Evolutionary conservation across 2,329 filamentous ascomycete species (phyloP).

Genomic region (Diaporthe helianthi): DNA sequence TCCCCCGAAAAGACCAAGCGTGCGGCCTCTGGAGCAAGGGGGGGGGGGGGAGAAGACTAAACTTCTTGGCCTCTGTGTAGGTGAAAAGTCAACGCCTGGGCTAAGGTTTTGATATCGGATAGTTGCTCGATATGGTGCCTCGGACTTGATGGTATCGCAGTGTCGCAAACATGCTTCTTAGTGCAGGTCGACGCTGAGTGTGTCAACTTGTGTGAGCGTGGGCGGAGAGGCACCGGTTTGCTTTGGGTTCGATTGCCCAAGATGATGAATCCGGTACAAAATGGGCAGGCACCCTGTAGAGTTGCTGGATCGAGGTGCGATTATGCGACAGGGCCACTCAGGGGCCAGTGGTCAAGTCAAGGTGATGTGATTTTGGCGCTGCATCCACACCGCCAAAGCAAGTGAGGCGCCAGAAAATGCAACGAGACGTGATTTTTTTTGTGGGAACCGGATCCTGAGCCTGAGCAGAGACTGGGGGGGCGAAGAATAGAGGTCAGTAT

Average conservation of each 20-base stretch:
- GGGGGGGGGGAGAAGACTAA: neutral
- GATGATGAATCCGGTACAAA: neutral
- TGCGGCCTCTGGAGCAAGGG: neutral
- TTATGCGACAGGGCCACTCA: conserved; percentile 15
- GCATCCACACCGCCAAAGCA: conserved; percentile 33
- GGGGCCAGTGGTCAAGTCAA: conserved; percentile 10
- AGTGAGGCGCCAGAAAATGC: conserved; percentile 11
- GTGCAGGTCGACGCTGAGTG: neutral
- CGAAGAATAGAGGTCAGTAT: conserved; percentile 18
- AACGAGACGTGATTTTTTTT: conserved; percentile 10
- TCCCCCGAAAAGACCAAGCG: neutral
- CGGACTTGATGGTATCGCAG: conserved; percentile 4
- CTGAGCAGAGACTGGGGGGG: neutral
- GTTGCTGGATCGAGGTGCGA: conserved; percentile 10
- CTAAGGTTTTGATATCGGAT: conserved; percentile 1
- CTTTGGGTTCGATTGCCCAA: neutral
- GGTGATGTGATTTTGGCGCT: conserved; percentile 28
- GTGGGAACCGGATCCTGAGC: neutral
- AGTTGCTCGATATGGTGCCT: conserved; percentile 20
- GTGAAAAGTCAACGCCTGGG: conserved; percentile 2
- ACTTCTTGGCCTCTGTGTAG: neutral
- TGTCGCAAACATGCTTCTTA: conserved; percentile 32
- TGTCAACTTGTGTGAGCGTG: neutral
- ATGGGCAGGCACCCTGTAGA: conserved; percentile 1
- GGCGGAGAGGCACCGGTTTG: neutral